phyloP scores from a whole-genome alignment of 2,329 filamentous ascomycete species.

The Epichloe uncinata region DNA sequence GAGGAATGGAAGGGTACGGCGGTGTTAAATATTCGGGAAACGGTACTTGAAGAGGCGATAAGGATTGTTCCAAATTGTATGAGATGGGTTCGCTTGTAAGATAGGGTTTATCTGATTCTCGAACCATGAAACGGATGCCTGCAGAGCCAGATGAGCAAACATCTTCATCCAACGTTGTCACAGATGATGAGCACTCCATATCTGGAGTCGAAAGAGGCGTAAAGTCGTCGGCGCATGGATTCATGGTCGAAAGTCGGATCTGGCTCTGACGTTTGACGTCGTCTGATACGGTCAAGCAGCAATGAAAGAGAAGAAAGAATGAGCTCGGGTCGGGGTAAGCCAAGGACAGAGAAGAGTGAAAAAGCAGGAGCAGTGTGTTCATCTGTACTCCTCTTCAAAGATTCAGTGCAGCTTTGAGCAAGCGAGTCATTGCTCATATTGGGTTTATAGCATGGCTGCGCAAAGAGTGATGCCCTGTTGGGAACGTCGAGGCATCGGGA shows the following conservation, averaged over 20 bases:
- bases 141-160: not conserved
- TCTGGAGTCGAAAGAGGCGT: constrained; percentile 2
- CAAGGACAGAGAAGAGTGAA: not conserved
- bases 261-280: not conserved
- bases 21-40: not conserved
- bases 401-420: not conserved
- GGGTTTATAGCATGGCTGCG: not conserved
- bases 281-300: not conserved
- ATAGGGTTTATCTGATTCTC: not conserved
- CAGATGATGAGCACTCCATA: not conserved
- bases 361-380: not conserved
- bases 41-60: not conserved
- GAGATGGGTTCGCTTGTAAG: not conserved
- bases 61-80: not conserved
- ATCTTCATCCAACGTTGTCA: not conserved
- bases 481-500: not conserved
- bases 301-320: not conserved
- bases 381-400: not conserved
- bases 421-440: not conserved
- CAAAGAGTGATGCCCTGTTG: not conserved
- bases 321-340: not conserved
- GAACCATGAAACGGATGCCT: not conserved
- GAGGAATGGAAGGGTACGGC: not conserved
- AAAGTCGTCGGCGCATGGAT: constrained; percentile 5
- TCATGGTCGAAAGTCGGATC: not conserved